Base-by-base conservation (phyloP, 1,284 basidiomycete genomes). In the Peniophora sp. region DNA sequence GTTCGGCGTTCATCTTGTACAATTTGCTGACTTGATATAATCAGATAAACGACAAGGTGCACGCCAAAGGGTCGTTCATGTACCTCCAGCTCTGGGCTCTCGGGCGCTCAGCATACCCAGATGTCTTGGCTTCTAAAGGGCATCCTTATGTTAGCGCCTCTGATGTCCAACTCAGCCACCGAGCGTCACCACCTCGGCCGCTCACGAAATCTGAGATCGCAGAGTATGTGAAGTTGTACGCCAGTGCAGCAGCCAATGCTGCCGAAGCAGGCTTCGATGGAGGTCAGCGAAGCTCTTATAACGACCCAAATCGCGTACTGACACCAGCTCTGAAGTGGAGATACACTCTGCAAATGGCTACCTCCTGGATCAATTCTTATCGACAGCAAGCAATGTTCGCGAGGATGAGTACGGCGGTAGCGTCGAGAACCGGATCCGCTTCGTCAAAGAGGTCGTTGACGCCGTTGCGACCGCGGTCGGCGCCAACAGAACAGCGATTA, bases 241-340 rank as follows among this genome's bases (percentile, higher is more conserved):
- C 59, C 1, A 58, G 58, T 8, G 74, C 73, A 0, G 74, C 76
- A 3, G 55, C 53, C 34, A 75, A 74, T 45, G 74, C 72, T 1
- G 61, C 75, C 14, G 49, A 61, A 12, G 73, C 75, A 2, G 77
- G 73, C 2, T 78, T 77, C 51, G 75, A 78, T 51, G 76, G 74
- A 1, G 27, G 27, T 32, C 27, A 12, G 27, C 12, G n/a, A n/a
- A 6, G 27, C 27, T 32, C 27, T 32, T 32, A 5, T 12, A 6
- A 32, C 6, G 27, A 32, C 5, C 12, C 27, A 12, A 32, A 32
- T 32, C 6, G 12, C 6, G 27, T 5, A 32, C 27, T 32, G 27
- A 32, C 12, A 5, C n/a, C n/a, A n/a, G n/a, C 6, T 32, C 12
- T 12, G 27, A 6, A 32, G 66, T 72, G 9, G 70, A 73, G 52